Base-by-base conservation (phyloP, 2,329 filamentous ascomycete genomes). In the Penicillium brasilianum region DNA sequence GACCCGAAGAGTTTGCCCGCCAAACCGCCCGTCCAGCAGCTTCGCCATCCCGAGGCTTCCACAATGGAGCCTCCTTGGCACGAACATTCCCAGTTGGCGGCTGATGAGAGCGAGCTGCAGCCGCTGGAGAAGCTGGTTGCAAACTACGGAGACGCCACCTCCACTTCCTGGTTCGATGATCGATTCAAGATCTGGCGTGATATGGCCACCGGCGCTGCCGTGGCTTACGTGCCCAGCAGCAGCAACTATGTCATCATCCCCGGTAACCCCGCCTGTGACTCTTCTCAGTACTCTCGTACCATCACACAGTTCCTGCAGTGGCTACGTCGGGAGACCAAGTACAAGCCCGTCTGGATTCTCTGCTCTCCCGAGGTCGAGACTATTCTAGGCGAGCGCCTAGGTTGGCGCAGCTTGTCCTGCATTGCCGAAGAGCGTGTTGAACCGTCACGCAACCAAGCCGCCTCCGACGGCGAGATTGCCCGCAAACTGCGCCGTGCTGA, bases 81-180 rank as follows among this genome's bases (percentile, higher is more conserved):
- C 9, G 76, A 67, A 70, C 77, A 64, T 69, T 77, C 61, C 58
- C 69, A 79, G 13, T 78, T 80, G 66, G 77, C 77, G 11, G 67
- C 77, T 67, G 82, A 78, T 59, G 74, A 78, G 55, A 79, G 82
- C 8, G 83, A 88, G 53, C 81, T 90, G 57, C 93, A 93, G 55
- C 84, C 91, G 0, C 75, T 97, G 5, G 91, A 93, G 74, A 90
- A 96, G 73, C 87, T 97, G 44, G 93, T 97, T 75, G 92, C 92
- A 72, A 97, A 97, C 77, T 97, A 97, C 69, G 93, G 93, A 64
- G 93, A 97, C 76, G 92, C 93, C 1, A 93, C 92, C 52, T 96
- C 96, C 72, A 97, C 93, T 0, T 95, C 92, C 0, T 97, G 93
- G 92, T 85, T 95, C 8, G 93, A 97, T 74, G 90, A 93, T 7